Evolutionary conservation across 805 yeast genomes (phyloP), one percentile per base, ranked within the genome.

Genomic region (Starmerella potacharoeniae): DNA sequence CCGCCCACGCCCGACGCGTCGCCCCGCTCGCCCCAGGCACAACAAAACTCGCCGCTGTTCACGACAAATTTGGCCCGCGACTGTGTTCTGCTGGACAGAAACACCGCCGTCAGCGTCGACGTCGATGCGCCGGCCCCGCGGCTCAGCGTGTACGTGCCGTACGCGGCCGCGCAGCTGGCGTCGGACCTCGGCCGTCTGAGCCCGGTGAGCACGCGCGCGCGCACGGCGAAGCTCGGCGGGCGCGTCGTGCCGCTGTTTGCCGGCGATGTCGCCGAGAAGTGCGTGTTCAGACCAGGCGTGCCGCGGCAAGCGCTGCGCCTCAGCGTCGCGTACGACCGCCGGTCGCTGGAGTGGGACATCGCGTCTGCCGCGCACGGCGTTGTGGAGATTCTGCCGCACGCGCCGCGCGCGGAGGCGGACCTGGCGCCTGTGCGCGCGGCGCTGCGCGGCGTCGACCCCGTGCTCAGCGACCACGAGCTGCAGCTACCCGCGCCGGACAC

Each of bases 391-490:
- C 37, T 52, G 17, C 53, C 43, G 17, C 35, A 28, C 35, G 43
- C 22, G 35, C 51, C 55, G 16, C 31, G 39, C 17, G 29, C 13
- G 5, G 10, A 5, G 9, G 2, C 9, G 6, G 39, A 16, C 33
- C 8, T 10, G 10, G 9, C 47, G 30, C 16, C 9, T 17, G 34
- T 55, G n/a, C 14, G 35, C 4, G 33, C 43, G 9, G 50, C 35
- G 22, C 45, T 57, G 13, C 4, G 17, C 9, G 7, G 37, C 5
- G 35, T 57, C 2, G 56, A 49, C 6, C 60, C 60, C 5, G 10
- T 47, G 4, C 28, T 57, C 16, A 57, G 60, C 43, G 60, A 55
- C 22, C 53, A 57, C 37, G 60, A 57, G 44, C 50, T 57, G 16
- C 54, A 52, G 43, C 16, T 57, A 1, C 57, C 60, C 9, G 34